Percentiles rank a stretch among this genome's conserved stretches.
These are phyloP conservation scores for Daldinia grandis DNA, from an alignment of 495 filamentous ascomycete species.

Conservation along the genomic window DNA sequence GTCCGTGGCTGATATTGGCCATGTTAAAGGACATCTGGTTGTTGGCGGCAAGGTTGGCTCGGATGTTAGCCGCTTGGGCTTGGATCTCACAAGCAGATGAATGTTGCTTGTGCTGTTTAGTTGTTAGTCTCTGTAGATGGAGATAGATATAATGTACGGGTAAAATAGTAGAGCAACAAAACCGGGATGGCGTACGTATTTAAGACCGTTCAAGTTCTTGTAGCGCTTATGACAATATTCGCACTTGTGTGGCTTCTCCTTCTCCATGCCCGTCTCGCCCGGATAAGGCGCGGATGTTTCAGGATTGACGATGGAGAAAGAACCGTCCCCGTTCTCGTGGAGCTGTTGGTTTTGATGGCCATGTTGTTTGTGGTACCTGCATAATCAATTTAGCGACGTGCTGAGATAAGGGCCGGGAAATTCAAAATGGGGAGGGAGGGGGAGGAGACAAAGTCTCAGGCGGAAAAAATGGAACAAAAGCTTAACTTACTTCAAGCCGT, in stretches of 20 bases:
- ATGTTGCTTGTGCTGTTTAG: conserved; percentile 75
- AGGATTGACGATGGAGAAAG: conserved; percentile 97
- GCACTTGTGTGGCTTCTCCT: conserved; percentile 98
- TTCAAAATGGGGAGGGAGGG: conserved; percentile 12
- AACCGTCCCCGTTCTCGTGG: conserved; percentile 94
- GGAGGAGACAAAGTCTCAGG: conserved; percentile 9
- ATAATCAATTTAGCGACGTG: conserved; percentile 49
- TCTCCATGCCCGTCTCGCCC: conserved; percentile 98
- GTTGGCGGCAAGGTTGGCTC: conserved; percentile 47
- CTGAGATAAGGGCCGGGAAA: conserved; percentile 24
- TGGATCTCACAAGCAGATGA: conserved; percentile 74
- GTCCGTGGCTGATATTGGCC: conserved; percentile 39
- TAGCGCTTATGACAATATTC: conserved; percentile 97
- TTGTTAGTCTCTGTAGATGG: conserved; percentile 34
- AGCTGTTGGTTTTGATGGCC: conserved; percentile 96
- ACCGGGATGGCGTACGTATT: conserved; percentile 68
- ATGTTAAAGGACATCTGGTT: conserved; percentile 46
- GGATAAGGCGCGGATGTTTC: conserved; percentile 93
- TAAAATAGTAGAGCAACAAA: background rate
- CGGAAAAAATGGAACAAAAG: conserved; percentile 6
- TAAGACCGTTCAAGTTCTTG: conserved; percentile 97
- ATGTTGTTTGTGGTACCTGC: conserved; percentile 78
- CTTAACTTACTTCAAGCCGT: conserved; percentile 83
- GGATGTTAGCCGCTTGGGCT: conserved; percentile 51
- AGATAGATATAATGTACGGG: background rate